Evolutionary conservation across 345 rosid species (phyloP).

Genomic region (Kandelia obovata): DNA sequence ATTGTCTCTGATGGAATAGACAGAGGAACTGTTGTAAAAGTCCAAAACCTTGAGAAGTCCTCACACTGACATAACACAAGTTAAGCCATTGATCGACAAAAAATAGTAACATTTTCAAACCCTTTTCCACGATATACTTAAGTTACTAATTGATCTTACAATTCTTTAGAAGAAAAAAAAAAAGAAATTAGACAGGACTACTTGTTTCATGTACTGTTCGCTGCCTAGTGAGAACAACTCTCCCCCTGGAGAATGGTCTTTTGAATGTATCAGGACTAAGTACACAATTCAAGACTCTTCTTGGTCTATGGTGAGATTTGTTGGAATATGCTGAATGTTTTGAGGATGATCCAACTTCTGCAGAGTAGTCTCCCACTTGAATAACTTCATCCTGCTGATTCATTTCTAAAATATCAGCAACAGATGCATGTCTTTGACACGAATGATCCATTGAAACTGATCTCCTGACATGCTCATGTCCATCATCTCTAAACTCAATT

Average conservation of each 20-base stretch:
- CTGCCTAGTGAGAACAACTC: slow-evolving; percentile 40
- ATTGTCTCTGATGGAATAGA: too few species aligned
- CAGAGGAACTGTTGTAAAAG: too few species aligned
- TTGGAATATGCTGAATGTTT: slow-evolving; percentile 28
- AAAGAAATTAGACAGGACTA: slow-evolving; percentile 19
- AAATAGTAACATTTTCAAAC: background rate
- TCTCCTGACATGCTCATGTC: slow-evolving; percentile 30
- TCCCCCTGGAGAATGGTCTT: slow-evolving; percentile 65
- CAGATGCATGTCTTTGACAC: slow-evolving; percentile 28
- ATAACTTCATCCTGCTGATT: slow-evolving; percentile 28
- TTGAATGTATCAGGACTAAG: slow-evolving; percentile 31
- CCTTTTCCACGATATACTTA: background rate
- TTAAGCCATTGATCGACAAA: too few species aligned
- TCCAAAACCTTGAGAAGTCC: too few species aligned
- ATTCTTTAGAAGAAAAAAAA: background rate
- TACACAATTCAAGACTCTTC: slow-evolving; percentile 22
- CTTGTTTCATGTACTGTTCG: slow-evolving; percentile 26
- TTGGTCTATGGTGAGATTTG: slow-evolving; percentile 26
- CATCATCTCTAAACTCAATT: slow-evolving; percentile 40
- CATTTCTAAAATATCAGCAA: slow-evolving; percentile 39
- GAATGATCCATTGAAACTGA: slow-evolving; percentile 61
- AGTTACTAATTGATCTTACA: background rate
- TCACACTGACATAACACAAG: too few species aligned
- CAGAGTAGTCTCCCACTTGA: slow-evolving; percentile 21
- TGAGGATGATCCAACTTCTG: slow-evolving; percentile 29